Conservation (phyloP, 306 rosid genomes). For the Adenanthera pavonina region DNA sequence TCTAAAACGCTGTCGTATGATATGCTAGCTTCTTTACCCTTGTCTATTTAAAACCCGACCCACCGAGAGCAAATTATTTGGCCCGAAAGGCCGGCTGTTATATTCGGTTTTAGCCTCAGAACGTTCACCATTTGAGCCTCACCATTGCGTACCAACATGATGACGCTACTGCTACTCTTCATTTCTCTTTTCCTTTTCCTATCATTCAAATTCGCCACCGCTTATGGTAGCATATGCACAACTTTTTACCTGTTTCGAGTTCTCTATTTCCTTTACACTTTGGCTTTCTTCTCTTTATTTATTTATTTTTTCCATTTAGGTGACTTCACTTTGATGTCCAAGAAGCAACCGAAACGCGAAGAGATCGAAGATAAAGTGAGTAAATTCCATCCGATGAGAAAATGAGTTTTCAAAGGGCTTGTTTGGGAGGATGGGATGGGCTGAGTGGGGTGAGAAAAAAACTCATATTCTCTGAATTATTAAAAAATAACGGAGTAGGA, state of each 20-base stretch:
- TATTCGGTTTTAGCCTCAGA: background rate
- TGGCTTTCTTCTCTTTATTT: background rate
- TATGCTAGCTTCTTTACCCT: background rate
- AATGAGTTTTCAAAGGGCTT: background rate
- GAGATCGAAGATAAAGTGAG: slow-evolving; percentile 78
- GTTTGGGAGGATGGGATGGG: slow-evolving; percentile 10
- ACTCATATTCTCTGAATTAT: background rate
- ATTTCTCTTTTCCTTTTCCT: slow-evolving; percentile 43
- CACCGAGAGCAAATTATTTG: background rate
- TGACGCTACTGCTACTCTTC: slow-evolving; percentile 32
- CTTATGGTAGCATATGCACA: slow-evolving; percentile 58
- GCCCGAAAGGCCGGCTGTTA: background rate
- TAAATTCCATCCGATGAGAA: background rate
- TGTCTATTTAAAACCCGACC: background rate
- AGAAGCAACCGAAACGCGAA: slow-evolving; percentile 64
- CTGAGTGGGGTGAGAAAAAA: background rate
- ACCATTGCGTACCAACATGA: background rate
- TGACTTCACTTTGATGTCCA: slow-evolving; percentile 85
- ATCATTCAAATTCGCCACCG: slow-evolving; percentile 59
- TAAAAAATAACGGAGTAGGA: background rate
- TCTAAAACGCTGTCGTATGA: background rate
- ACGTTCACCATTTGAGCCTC: background rate
- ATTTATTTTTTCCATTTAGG: slow-evolving; percentile 41
- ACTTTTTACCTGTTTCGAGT: background rate
- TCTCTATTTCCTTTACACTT: background rate